Conservation (phyloP, 768 basidiomycete species). For the Macrolepiota dolichaula region DNA sequence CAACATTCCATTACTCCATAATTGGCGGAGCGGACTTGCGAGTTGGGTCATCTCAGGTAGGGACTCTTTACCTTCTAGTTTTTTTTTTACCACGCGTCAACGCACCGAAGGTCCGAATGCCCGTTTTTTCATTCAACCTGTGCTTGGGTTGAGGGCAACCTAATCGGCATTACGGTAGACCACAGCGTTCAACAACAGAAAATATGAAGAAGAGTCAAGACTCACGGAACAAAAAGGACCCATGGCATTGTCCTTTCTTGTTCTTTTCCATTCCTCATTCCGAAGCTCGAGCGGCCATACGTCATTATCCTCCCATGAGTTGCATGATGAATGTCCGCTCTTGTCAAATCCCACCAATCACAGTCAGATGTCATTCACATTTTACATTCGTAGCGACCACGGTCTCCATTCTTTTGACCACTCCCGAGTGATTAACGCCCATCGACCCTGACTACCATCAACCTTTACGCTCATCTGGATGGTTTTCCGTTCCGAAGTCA, state of each 20-base stretch:
- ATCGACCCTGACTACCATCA: background rate
- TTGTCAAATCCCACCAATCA: background rate
- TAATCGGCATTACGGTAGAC: slow-evolving; percentile 3
- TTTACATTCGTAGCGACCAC: background rate
- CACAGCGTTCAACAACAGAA: background rate
- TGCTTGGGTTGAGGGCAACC: background rate
- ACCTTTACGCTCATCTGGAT: background rate
- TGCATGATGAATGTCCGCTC: background rate
- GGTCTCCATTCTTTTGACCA: background rate
- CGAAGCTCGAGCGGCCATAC: background rate
- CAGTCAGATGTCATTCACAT: background rate
- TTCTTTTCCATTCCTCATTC: slow-evolving; percentile 11
- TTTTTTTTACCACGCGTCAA: background rate
- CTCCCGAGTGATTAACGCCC: background rate
- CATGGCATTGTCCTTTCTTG: background rate
- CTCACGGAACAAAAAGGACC: slow-evolving; percentile 2
- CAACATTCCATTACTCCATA: background rate
- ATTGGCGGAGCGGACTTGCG: background rate
- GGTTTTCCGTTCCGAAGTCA: background rate
- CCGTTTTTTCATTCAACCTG: background rate
- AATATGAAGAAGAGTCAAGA: background rate
- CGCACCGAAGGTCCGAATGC: slow-evolving; percentile 6
- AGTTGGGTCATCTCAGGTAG: background rate
- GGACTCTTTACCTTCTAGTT: background rate
- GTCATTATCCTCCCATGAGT: slow-evolving; percentile 4